A percentile compares a stretch with the other conserved stretches of the same genome.
Conservation (phyloP, 768 basidiomycete genomes). For the Holtermanniella nyarrowii region DNA sequence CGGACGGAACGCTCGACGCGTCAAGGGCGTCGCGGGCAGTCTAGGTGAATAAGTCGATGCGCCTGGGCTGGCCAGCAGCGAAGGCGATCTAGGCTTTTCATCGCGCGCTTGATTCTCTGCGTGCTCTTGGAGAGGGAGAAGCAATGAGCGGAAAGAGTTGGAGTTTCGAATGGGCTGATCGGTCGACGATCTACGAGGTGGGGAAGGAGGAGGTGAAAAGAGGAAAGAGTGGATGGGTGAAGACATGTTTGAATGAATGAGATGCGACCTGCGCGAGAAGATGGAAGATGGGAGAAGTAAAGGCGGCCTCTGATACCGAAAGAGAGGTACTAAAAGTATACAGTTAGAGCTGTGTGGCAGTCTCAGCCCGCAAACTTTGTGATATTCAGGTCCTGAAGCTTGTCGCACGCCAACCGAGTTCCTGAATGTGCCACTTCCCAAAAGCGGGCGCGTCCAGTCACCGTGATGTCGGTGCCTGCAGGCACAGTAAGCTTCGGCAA, state of each 20-base stretch:
- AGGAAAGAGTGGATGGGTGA: slow-evolving; percentile 31
- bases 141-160: slow-evolving; percentile 13
- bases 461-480: too few relatives aligned
- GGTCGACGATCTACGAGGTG: slow-evolving; percentile 7
- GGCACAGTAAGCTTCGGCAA: too few relatives aligned
- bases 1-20: slow-evolving; percentile 5
- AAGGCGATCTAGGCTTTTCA: slow-evolving; percentile 11
- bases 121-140: slow-evolving; percentile 6
- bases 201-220: slow-evolving; percentile 30
- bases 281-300: background rate
- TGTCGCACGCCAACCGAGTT: too few relatives aligned
- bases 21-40: background rate
- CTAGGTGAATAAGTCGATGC: slow-evolving; percentile 13
- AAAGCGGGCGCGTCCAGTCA: too few relatives aligned
- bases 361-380: too few relatives aligned
- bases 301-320: too few relatives aligned
- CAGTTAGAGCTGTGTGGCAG: too few relatives aligned
- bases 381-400: too few relatives aligned
- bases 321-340: too few relatives aligned
- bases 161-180: slow-evolving; percentile 7
- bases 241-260: slow-evolving; percentile 12
- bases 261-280: background rate
- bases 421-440: too few relatives aligned
- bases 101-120: background rate
- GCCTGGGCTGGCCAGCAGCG: slow-evolving; percentile 23